phyloP scores from a whole-genome alignment of 1,139 yeast species.

The Yamadazyma mexicana region DNA sequence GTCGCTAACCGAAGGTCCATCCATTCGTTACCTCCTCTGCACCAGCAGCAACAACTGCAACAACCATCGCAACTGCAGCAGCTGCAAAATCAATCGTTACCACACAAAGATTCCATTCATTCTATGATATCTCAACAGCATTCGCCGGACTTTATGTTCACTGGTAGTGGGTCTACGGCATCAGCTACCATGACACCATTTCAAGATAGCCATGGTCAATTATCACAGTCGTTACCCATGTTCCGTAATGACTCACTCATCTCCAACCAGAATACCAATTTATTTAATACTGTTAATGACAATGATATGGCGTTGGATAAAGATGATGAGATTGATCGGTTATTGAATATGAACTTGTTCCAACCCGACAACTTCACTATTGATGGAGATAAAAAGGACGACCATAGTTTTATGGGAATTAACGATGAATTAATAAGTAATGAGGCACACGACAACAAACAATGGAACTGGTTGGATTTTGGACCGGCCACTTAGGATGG shows the following conservation, averaged over 20 bases:
- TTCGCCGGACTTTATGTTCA: constrained; percentile 1
- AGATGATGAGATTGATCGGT: constrained; percentile 41
- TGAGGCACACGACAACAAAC: constrained; percentile 13
- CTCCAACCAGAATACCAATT: constrained; percentile 23
- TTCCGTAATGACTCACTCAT: constrained; percentile 21
- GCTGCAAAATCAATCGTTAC: no score
- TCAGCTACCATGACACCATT: neutral
- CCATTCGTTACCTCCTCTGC: neutral
- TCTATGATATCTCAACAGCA: no score
- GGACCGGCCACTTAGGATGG: constrained; percentile 17
- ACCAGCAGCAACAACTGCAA: no score
- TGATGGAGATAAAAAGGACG: constrained; percentile 17
- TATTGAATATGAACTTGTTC: constrained; percentile 41
- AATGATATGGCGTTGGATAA: constrained; percentile 11
- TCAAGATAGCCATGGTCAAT: constrained; percentile 3
- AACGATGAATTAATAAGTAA: constrained; percentile 17
- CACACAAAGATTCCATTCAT: no score
- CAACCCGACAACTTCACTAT: constrained; percentile 32
- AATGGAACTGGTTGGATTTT: constrained; percentile 36
- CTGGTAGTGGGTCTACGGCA: neutral
- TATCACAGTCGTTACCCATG: constrained; percentile 7
- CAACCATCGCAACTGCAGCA: no score
- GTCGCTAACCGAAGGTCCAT: neutral
- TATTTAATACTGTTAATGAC: constrained; percentile 23
- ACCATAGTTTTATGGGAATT: constrained; percentile 16